A percentile compares a stretch with the other conserved stretches of the same genome.
These are phyloP conservation scores for Trypanosoma boissoni DNA, from an alignment of 208 protist genomes.

Conservation along the genomic window DNA sequence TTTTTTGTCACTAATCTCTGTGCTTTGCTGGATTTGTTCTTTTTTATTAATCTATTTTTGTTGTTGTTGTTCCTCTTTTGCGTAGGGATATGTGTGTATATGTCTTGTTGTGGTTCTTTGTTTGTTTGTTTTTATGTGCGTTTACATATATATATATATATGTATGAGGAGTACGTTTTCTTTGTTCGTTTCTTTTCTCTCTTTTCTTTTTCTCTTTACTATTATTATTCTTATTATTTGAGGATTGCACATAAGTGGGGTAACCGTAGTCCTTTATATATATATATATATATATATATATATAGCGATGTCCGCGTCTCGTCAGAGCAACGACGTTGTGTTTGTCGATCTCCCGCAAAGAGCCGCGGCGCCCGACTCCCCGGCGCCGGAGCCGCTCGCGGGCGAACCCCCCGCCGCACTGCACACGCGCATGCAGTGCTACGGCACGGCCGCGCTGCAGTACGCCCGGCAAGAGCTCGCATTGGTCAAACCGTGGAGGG, in stretches of 20 bases:
- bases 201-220: not conserved
- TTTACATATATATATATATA: conserved; percentile 10
- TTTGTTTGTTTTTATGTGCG: not conserved
- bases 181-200: not conserved
- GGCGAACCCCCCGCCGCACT: not conserved
- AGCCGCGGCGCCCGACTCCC: no score
- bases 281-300: not conserved
- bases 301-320: not conserved
- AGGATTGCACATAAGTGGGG: not conserved
- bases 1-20: not conserved
- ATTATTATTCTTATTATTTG: not conserved
- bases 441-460: conserved; percentile 14
- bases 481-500: conserved; percentile 63
- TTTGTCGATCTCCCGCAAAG: no score
- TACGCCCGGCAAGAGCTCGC: conserved; percentile 35
- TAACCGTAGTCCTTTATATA: not conserved
- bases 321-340: conserved; percentile 23
- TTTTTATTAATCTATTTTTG: not conserved
- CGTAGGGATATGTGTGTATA: not conserved
- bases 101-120: not conserved
- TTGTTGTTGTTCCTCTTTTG: conserved; percentile 3
- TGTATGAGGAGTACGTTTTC: not conserved
- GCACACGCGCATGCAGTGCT: conserved; percentile 14
- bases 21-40: no score
- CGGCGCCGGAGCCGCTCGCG: no score